phyloP scores from a whole-genome alignment of 768 basidiomycete species.

The Collybia nuda region DNA sequence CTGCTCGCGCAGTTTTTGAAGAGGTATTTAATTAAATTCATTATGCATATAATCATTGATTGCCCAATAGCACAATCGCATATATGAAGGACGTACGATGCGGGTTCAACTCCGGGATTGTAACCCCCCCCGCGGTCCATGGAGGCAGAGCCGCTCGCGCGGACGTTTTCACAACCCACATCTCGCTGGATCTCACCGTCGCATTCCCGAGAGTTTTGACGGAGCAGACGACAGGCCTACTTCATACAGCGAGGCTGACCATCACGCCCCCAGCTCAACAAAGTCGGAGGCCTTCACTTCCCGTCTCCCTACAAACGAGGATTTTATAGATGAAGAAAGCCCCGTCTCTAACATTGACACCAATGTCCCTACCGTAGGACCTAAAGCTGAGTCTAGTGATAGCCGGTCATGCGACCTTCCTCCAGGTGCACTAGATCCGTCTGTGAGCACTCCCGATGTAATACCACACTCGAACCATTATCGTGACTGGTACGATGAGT shows the following conservation, averaged over 20 bases:
- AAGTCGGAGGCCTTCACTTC: no score
- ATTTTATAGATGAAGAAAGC: slow-evolving; percentile 4
- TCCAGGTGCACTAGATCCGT: slow-evolving; percentile 14
- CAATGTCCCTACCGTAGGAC: not conserved
- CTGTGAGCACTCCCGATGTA: slow-evolving; percentile 10
- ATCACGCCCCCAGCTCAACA: not conserved
- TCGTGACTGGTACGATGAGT: slow-evolving; percentile 45
- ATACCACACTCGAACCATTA: slow-evolving; percentile 29
- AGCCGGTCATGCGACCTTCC: slow-evolving; percentile 6
- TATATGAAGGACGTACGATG: slow-evolving; percentile 68
- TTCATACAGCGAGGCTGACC: slow-evolving; percentile 8
- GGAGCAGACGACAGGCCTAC: slow-evolving; percentile 11
- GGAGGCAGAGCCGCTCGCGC: slow-evolving; percentile 45
- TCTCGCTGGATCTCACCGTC: slow-evolving; percentile 22
- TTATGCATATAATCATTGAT: slow-evolving; percentile 4
- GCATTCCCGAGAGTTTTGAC: slow-evolving; percentile 20
- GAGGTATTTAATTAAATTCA: slow-evolving; percentile 42
- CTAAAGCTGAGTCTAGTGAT: not conserved
- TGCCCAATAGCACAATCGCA: slow-evolving; percentile 61
- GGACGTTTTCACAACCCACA: slow-evolving; percentile 34
- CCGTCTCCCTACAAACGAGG: not conserved
- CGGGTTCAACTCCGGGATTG: slow-evolving; percentile 75
- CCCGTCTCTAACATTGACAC: slow-evolving; percentile 13
- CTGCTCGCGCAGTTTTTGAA: slow-evolving; percentile 64
- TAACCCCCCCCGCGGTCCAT: slow-evolving; percentile 53